Evolutionary conservation across 2,329 filamentous ascomycete species (phyloP).

Genomic region (Cladophialophora yegresii): DNA sequence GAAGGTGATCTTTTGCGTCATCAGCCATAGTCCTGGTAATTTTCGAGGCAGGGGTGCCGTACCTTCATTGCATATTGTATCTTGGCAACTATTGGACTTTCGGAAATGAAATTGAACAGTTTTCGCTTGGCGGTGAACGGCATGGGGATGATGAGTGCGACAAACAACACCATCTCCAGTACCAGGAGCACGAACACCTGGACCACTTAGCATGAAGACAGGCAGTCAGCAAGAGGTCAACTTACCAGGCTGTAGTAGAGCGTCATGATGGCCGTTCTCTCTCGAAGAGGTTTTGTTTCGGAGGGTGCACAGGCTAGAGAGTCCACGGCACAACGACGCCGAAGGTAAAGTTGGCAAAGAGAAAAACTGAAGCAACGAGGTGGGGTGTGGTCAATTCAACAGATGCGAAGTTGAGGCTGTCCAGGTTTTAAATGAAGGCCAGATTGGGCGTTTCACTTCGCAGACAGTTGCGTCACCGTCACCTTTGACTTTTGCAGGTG

Average conservation of each 20-base stretch:
- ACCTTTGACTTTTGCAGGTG: neutral
- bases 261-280: slow-evolving; percentile 58
- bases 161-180: slow-evolving; percentile 54
- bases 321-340: neutral
- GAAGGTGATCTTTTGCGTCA: slow-evolving; percentile 72
- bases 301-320: neutral
- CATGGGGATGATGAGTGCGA: slow-evolving; percentile 68
- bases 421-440: slow-evolving; percentile 14
- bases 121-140: slow-evolving; percentile 83
- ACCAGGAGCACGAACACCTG: slow-evolving; percentile 55
- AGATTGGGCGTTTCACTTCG: slow-evolving; percentile 5
- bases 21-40: slow-evolving; percentile 25
- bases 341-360: neutral
- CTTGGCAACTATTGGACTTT: slow-evolving; percentile 81
- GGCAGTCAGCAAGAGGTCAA: neutral
- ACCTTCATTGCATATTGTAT: slow-evolving; percentile 95
- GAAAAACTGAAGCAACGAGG: neutral
- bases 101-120: slow-evolving; percentile 95
- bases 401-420: neutral
- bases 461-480: slow-evolving; percentile 15
- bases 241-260: slow-evolving; percentile 61
- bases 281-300: neutral
- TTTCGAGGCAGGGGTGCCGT: slow-evolving; percentile 27
- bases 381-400: neutral
- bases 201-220: slow-evolving; percentile 14